Conservation (phyloP, 1,284 basidiomycete genomes). For the Schizophyllum amplum region DNA sequence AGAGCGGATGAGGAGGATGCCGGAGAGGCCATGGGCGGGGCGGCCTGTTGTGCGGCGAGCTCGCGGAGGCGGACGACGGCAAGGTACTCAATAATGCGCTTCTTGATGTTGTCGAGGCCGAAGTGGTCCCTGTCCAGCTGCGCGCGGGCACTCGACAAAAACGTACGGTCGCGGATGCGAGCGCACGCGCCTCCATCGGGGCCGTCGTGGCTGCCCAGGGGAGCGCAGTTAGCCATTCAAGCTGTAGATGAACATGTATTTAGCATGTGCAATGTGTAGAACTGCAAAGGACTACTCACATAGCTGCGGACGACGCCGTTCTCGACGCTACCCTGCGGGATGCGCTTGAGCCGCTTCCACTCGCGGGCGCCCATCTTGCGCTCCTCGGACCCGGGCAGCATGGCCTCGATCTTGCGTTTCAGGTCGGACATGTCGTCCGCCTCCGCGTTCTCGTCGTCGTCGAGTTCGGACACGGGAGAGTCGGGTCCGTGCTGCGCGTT, state of each 20-base stretch:
- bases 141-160: slow-evolving; percentile 55
- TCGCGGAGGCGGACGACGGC: slow-evolving; percentile 80
- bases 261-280: too few relatives aligned
- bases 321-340: slow-evolving; percentile 71
- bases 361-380: slow-evolving; percentile 79
- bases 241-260: slow-evolving; percentile 37
- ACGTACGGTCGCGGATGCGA: slow-evolving; percentile 40
- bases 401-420: slow-evolving; percentile 71
- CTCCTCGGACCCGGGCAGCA: slow-evolving; percentile 69
- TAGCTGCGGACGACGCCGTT: slow-evolving; percentile 73
- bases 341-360: slow-evolving; percentile 67
- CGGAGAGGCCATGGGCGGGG: neutral
- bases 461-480: slow-evolving; percentile 44
- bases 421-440: slow-evolving; percentile 74
- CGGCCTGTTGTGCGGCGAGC: slow-evolving; percentile 35
- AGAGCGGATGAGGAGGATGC: neutral
- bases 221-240: slow-evolving; percentile 80
- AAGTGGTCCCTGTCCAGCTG: slow-evolving; percentile 87
- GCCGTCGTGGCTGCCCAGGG: slow-evolving; percentile 52
- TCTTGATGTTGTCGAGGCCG: slow-evolving; percentile 86
- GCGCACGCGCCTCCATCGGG: slow-evolving; percentile 18
- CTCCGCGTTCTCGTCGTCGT: slow-evolving; percentile 71
- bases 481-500: slow-evolving; percentile 23
- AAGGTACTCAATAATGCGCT: slow-evolving; percentile 83
- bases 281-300: too few relatives aligned